These are phyloP conservation scores for Neurospora sublineolata DNA, from an alignment of 495 filamentous ascomycete species.

Conservation along the genomic window DNA sequence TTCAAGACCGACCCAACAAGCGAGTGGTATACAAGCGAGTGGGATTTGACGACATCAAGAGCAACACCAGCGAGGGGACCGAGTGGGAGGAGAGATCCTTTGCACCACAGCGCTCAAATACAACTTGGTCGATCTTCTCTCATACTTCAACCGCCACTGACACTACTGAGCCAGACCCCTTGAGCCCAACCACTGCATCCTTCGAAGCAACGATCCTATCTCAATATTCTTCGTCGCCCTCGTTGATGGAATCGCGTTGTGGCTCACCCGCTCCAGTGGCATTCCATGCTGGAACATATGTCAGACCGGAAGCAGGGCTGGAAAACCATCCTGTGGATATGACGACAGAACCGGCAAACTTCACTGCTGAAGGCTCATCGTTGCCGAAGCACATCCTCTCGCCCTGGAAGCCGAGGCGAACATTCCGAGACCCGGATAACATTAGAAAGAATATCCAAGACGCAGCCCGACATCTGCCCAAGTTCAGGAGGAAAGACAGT, in stretches of 20 bases:
- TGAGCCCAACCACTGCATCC: background rate
- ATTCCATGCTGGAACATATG: background rate
- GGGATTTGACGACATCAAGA: background rate
- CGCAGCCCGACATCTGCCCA: background rate
- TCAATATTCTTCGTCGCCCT: background rate
- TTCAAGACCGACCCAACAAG: background rate
- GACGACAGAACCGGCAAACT: background rate
- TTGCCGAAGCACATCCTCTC: background rate
- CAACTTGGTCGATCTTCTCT: slow-evolving; percentile 4
- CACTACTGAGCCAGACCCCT: slow-evolving; percentile 12
- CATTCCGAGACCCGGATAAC: background rate
- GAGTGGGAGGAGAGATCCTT: background rate
- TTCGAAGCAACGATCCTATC: background rate
- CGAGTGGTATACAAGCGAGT: background rate
- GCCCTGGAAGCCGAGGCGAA: background rate
- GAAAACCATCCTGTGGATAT: background rate
- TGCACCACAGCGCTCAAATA: slow-evolving; percentile 6
- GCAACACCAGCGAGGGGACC: background rate
- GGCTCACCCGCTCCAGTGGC: background rate
- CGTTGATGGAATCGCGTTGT: background rate
- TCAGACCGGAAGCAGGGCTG: background rate
- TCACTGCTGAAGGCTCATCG: background rate
- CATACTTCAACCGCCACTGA: slow-evolving; percentile 9
- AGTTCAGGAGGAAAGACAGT: background rate
- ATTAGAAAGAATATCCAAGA: background rate